Evolutionary conservation across 192 early-diverging fungal species (phyloP).

Genomic region (Rhizophagus clarus): DNA sequence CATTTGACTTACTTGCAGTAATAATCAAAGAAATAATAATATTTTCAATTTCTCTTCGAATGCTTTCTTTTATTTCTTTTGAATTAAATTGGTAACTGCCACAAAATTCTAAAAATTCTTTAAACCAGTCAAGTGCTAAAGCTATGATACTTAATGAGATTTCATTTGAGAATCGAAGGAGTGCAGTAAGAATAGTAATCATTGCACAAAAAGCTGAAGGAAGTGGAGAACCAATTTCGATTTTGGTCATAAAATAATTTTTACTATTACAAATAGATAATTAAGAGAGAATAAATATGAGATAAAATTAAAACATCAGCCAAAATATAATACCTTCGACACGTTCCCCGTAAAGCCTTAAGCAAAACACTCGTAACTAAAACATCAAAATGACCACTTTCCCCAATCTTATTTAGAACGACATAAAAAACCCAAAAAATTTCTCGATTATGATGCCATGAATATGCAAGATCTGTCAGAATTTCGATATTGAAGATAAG

Average conservation of each 20-base stretch:
- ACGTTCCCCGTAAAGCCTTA: background rate
- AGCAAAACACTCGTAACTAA: conserved; percentile 13
- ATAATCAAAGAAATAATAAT: background rate
- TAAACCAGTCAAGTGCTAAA: conserved; percentile 22
- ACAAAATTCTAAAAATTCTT: conserved; percentile 22
- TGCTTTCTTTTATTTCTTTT: background rate
- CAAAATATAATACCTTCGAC: conserved; percentile 2
- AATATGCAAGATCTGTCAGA: background rate
- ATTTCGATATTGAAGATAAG: conserved; percentile 19
- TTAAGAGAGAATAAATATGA: background rate
- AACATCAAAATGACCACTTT: conserved; percentile 9
- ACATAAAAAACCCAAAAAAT: conserved; percentile 25
- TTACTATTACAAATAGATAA: background rate
- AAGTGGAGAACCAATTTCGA: background rate
- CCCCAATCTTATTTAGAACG: conserved; percentile 5
- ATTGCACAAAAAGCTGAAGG: conserved; percentile 12
- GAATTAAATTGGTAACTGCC: background rate
- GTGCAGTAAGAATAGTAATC: background rate
- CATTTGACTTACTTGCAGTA: background rate
- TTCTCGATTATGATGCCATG: background rate
- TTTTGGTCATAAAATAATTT: conserved; percentile 8
- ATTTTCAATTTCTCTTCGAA: background rate
- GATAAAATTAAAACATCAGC: background rate
- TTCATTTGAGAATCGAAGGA: conserved; percentile 1
- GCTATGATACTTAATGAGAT: background rate